phyloP scores from a whole-genome alignment of 495 filamentous ascomycete genomes.

The Aspergillus leporis region DNA sequence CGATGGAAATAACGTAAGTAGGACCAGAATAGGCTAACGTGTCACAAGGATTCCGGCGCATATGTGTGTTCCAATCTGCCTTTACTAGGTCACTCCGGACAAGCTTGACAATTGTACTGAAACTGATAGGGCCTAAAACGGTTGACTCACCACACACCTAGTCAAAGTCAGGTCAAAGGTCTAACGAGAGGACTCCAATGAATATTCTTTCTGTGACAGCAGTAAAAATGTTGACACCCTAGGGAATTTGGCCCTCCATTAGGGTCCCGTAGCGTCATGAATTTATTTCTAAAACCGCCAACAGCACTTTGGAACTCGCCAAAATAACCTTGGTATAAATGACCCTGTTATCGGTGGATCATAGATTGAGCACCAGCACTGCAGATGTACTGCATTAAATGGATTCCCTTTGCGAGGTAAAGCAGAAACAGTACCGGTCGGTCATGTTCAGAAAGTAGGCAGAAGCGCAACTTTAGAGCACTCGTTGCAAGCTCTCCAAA shows the following conservation, averaged over 20 bases:
- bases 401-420: neutral
- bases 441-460: neutral
- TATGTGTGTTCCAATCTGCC: neutral
- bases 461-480: neutral
- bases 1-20: neutral
- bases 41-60: neutral
- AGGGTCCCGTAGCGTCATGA: neutral
- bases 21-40: neutral
- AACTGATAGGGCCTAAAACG: neutral
- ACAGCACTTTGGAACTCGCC: neutral
- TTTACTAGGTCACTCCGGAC: neutral
- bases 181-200: neutral
- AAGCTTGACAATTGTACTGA: neutral
- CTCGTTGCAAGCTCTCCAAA: neutral
- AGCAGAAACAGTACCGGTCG: neutral
- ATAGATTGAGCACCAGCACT: neutral
- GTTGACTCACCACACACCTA: neutral
- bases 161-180: neutral
- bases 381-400: neutral
- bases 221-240: neutral
- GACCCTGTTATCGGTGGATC: neutral
- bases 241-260: neutral
- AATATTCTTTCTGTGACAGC: neutral
- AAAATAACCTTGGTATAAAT: neutral
- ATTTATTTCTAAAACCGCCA: neutral